phyloP scores from a whole-genome alignment of 208 protist species.

The Tritrichomonas foetus region DNA sequence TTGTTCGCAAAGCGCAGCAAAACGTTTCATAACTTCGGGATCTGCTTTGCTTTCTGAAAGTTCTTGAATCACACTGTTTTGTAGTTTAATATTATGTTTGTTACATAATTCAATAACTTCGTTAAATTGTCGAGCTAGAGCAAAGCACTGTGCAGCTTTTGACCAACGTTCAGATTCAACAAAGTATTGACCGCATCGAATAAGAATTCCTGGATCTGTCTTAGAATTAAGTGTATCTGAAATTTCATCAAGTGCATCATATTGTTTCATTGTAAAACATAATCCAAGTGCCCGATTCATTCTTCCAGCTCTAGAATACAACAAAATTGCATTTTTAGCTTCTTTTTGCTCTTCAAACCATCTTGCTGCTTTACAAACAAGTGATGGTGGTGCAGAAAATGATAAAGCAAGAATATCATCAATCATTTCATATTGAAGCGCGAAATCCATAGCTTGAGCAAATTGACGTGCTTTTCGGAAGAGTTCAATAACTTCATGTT shows the following conservation, averaged over 20 bases:
- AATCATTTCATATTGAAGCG: slow-evolving; percentile 28
- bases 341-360: slow-evolving; percentile 32
- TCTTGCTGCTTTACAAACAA: background rate
- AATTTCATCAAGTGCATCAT: slow-evolving; percentile 11
- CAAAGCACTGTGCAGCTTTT: slow-evolving; percentile 16
- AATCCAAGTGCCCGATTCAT: background rate
- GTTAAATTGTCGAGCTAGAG: background rate
- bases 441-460: background rate
- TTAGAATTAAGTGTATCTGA: background rate
- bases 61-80: background rate
- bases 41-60: background rate
- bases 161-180: background rate
- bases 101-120: background rate
- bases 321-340: slow-evolving; percentile 25
- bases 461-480: background rate
- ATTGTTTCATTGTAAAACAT: background rate
- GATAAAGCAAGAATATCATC: slow-evolving; percentile 1
- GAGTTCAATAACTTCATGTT: background rate
- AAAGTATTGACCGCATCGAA: background rate
- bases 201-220: background rate
- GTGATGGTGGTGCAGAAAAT: background rate
- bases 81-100: background rate
- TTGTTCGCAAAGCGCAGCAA: background rate
- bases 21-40: background rate
- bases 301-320: slow-evolving; percentile 16